Percentiles rank a stretch among this genome's conserved stretches.
Conservation (phyloP, 2,329 filamentous ascomycete genomes). For the Bipolaris oryzae region DNA sequence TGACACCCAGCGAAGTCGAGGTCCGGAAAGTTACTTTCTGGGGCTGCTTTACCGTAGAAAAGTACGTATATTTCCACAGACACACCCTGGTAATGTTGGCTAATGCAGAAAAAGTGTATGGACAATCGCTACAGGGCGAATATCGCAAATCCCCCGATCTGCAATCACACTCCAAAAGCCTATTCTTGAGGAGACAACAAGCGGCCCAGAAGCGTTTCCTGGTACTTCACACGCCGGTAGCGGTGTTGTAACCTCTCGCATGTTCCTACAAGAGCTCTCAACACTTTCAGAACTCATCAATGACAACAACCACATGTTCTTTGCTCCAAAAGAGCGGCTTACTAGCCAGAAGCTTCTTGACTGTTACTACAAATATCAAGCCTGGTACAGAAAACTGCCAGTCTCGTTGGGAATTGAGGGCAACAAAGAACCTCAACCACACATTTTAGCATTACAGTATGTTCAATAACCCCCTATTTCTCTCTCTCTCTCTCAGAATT, state of each 20-base stretch:
- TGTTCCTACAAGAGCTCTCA: conserved; percentile 63
- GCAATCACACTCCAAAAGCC: conserved; percentile 57
- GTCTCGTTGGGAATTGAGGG: conserved; percentile 62
- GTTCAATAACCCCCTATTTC: conserved; percentile 42
- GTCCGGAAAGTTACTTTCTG: conserved; percentile 60
- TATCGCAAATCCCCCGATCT: conserved; percentile 55
- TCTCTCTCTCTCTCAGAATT: neutral
- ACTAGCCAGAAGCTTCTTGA: conserved; percentile 67
- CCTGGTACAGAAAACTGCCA: conserved; percentile 74
- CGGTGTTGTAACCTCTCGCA: conserved; percentile 34
- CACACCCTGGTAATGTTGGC: conserved; percentile 2
- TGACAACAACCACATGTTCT: conserved; percentile 72
- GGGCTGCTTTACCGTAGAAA: conserved; percentile 58
- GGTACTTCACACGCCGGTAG: conserved; percentile 15
- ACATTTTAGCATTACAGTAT: conserved; percentile 76
- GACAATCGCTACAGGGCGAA: conserved; percentile 55
- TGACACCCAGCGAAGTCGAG: conserved; percentile 53
- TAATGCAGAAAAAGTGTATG: conserved; percentile 45
- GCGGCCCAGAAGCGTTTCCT: conserved; percentile 44
- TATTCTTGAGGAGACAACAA: conserved; percentile 65
- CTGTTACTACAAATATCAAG: conserved; percentile 71
- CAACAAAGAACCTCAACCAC: conserved; percentile 66
- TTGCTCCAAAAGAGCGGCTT: conserved; percentile 69
- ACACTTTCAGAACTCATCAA: conserved; percentile 76
- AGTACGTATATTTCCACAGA: conserved; percentile 44